phyloP scores from a whole-genome alignment of 306 rosid species.

The Trifolium subterraneum region DNA sequence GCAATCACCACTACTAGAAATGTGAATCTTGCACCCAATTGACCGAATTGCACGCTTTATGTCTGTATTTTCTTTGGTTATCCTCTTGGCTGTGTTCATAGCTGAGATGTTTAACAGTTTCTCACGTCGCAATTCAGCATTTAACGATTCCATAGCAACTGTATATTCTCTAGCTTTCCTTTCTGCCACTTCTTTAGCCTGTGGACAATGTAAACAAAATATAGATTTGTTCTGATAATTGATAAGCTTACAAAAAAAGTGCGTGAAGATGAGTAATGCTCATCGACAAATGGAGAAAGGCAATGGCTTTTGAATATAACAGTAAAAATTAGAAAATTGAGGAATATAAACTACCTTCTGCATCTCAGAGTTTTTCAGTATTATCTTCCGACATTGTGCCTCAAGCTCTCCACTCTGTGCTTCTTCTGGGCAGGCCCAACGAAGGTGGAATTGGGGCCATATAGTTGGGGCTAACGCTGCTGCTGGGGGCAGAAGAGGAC shows the following conservation, averaged over 20 bases:
- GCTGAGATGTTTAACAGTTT: conserved; percentile 72
- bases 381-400: conserved; percentile 68
- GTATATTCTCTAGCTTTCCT: conserved; percentile 68
- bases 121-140: conserved; percentile 69
- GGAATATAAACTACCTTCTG: conserved; percentile 65
- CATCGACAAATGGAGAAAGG: conserved; percentile 21
- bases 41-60: conserved; percentile 88
- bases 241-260: conserved; percentile 8
- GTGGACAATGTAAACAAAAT: conserved; percentile 37
- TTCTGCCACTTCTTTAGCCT: conserved; percentile 91
- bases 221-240: conserved; percentile 26
- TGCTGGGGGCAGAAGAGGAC: conserved; percentile 83
- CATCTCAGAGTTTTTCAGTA: conserved; percentile 62
- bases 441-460: conserved; percentile 95
- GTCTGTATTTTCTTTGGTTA: conserved; percentile 75
- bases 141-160: conserved; percentile 61
- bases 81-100: conserved; percentile 54
- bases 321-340: conserved; percentile 29
- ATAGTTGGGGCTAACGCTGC: conserved; percentile 94
- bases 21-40: conserved; percentile 81
- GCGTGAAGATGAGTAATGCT: background rate
- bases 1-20: conserved; percentile 76
- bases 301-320: conserved; percentile 5
- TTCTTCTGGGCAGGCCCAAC: conserved; percentile 94
- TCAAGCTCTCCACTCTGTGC: conserved; percentile 82